A percentile compares a stretch with the other conserved stretches of the same genome.
These are phyloP conservation scores for Silene coronaria DNA, from an alignment of 179 eudicot species.

Conservation along the genomic window DNA sequence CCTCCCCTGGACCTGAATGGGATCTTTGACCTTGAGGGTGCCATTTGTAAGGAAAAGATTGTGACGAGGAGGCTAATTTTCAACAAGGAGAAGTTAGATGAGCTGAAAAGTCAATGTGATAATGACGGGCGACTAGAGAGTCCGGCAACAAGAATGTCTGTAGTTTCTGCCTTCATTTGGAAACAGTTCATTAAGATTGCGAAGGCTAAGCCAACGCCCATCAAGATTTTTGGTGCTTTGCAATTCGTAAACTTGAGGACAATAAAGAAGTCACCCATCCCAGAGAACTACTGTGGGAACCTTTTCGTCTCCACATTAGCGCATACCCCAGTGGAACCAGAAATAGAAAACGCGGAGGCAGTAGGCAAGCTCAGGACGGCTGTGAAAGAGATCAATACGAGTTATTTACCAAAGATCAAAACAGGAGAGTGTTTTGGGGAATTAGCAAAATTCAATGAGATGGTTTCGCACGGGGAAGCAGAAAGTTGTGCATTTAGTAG, in stretches of 20 bases:
- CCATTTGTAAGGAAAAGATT: conserved; percentile 8
- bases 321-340: background rate
- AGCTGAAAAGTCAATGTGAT: background rate
- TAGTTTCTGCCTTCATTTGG: conserved; percentile 17
- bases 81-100: conserved; percentile 6
- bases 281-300: conserved; percentile 8
- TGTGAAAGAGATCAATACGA: conserved; percentile 10
- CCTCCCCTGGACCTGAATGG: background rate
- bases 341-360: background rate
- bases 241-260: background rate
- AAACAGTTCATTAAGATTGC: background rate
- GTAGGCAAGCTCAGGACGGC: conserved; percentile 9
- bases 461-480: background rate
- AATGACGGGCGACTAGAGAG: background rate
- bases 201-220: background rate
- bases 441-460: background rate
- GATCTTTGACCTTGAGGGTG: background rate
- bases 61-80: conserved; percentile 16
- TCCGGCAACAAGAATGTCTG: conserved; percentile 6
- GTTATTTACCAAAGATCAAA: background rate
- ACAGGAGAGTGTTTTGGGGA: background rate
- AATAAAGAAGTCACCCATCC: background rate
- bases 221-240: background rate
- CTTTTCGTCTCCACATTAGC: background rate
- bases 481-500: conserved; percentile 18